Conservation (phyloP, 2,329 filamentous ascomycete species). For the Hawksworthiomyces lignivorus region DNA sequence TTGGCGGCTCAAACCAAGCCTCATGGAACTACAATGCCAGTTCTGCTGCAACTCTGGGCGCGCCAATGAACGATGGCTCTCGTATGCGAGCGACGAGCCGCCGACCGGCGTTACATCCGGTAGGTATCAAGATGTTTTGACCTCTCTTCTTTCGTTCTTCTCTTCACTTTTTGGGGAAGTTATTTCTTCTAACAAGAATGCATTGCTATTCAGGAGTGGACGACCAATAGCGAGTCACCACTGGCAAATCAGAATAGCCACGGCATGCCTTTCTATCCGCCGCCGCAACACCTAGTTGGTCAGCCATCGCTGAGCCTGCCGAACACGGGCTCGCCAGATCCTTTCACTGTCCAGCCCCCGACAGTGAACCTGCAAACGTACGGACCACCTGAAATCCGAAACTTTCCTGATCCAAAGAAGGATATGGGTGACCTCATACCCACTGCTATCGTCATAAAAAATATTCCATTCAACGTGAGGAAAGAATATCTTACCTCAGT, state of each 20-base stretch:
- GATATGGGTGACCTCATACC: conserved; percentile 86
- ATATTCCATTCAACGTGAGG: conserved; percentile 96
- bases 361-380: conserved; percentile 32
- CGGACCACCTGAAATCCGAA: conserved; percentile 29
- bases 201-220: conserved; percentile 21
- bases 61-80: conserved; percentile 57
- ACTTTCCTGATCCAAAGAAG: conserved; percentile 33
- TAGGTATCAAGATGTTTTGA: conserved; percentile 31
- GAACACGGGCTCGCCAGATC: conserved; percentile 34
- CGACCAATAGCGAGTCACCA: conserved; percentile 11
- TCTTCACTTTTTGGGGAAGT: too few relatives aligned
- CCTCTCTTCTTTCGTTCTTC: conserved; percentile 14
- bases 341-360: conserved; percentile 23
- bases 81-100: conserved; percentile 47
- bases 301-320: conserved; percentile 23
- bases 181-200: too few relatives aligned
- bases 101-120: conserved; percentile 61
- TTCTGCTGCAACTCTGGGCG: conserved; percentile 52
- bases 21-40: conserved; percentile 68
- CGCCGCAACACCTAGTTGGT: conserved; percentile 13
- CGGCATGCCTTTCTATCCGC: conserved; percentile 12
- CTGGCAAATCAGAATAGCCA: conserved; percentile 10
- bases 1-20: conserved; percentile 48
- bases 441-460: conserved; percentile 98
- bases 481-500: conserved; percentile 89